phyloP scores from a whole-genome alignment of 306 rosid genomes.

The Heteromeles arbutifolia region DNA sequence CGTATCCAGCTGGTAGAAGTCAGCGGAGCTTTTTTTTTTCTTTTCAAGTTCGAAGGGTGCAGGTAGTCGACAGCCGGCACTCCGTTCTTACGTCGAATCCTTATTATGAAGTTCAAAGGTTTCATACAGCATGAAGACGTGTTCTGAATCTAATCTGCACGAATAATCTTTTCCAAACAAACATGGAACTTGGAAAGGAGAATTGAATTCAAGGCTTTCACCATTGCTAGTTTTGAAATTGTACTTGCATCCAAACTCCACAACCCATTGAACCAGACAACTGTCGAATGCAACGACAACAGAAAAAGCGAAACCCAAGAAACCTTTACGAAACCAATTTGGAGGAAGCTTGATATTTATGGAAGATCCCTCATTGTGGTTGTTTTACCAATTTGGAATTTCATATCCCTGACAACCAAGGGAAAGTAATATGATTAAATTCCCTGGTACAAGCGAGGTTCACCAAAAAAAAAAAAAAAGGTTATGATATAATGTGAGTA shows the following conservation, averaged over 20 bases:
- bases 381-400: not conserved
- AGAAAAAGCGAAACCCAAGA: not conserved
- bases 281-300: not conserved
- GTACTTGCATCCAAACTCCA: not conserved
- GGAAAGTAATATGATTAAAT: not conserved
- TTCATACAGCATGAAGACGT: not conserved
- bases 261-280: too few relatives aligned
- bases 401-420: not conserved
- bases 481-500: too few relatives aligned
- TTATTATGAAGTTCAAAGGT: not conserved
- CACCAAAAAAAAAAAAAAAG: too few relatives aligned
- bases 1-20: not conserved
- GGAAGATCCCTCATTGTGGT: not conserved
- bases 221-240: not conserved
- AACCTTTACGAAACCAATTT: not conserved
- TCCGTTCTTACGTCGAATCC: too few relatives aligned
- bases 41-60: too few relatives aligned
- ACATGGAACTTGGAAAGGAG: not conserved
- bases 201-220: not conserved
- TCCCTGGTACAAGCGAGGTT: too few relatives aligned
- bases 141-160: not conserved
- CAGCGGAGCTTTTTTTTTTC: not conserved
- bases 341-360: not conserved
- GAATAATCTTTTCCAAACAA: too few relatives aligned
- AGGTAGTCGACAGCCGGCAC: too few relatives aligned